Conservation (phyloP, 495 filamentous ascomycete species). For the Neurospora intermedia region DNA sequence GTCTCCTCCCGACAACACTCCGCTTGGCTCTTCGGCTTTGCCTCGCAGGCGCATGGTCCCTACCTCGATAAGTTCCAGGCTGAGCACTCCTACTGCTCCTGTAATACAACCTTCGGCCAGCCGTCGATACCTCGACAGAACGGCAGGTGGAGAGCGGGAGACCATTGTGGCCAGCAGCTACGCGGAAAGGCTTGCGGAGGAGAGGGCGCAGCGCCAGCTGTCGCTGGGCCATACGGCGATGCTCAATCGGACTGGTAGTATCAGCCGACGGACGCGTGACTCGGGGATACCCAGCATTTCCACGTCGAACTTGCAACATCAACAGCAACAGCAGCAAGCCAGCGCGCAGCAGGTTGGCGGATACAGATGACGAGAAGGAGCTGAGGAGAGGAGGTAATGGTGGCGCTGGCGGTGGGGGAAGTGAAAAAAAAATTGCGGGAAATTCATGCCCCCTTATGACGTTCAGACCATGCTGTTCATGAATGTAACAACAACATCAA, state of each 20-base stretch:
- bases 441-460: conserved; percentile 12
- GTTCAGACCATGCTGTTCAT: conserved; percentile 9
- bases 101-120: conserved; percentile 15
- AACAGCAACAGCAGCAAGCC: background rate
- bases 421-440: conserved; percentile 18
- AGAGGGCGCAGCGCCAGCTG: conserved; percentile 29
- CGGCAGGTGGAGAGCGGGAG: conserved; percentile 28
- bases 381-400: background rate
- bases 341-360: background rate
- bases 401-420: background rate
- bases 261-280: conserved; percentile 29
- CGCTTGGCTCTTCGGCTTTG: conserved; percentile 28
- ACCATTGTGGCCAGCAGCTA: conserved; percentile 13
- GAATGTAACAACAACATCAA: conserved; percentile 17
- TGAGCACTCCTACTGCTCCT: conserved; percentile 17
- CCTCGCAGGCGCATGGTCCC: conserved; percentile 31
- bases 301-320: background rate
- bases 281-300: conserved; percentile 21
- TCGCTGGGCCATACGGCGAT: conserved; percentile 28
- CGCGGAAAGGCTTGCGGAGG: conserved; percentile 30
- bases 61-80: conserved; percentile 26
- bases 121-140: conserved; percentile 39
- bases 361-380: background rate
- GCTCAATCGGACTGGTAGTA: conserved; percentile 31
- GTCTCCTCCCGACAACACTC: conserved; percentile 19